Conservation (phyloP, 2,329 filamentous ascomycete genomes). For the Aspergillus fructus region DNA sequence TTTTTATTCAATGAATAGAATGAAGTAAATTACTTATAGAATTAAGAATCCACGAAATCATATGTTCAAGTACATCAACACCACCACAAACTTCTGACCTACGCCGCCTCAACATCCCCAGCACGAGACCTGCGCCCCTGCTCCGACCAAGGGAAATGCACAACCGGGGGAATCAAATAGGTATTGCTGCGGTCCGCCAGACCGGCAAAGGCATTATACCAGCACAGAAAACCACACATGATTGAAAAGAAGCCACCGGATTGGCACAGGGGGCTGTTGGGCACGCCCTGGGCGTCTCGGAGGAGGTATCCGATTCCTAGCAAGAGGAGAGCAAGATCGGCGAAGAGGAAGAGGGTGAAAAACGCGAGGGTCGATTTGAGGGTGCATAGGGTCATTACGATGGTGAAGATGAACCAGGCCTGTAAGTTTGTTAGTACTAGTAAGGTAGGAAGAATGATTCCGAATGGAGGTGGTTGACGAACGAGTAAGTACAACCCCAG, state of each 20-base stretch:
- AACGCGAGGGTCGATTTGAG: slow-evolving; percentile 73
- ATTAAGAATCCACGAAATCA: no score
- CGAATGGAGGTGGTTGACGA: slow-evolving; percentile 13
- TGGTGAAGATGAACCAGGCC: slow-evolving; percentile 77
- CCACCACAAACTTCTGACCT: no score
- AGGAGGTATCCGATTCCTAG: slow-evolving; percentile 63
- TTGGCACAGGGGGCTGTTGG: slow-evolving; percentile 55
- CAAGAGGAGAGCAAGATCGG: slow-evolving; percentile 71
- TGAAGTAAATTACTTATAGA: no score
- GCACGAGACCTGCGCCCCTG: slow-evolving; percentile 51
- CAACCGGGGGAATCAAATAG: slow-evolving; percentile 85
- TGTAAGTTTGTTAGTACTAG: no score
- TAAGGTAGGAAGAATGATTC: no score
- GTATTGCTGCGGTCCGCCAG: slow-evolving; percentile 66
- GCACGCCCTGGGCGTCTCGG: slow-evolving; percentile 41
- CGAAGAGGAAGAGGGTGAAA: slow-evolving; percentile 70
- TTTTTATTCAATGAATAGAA: no score
- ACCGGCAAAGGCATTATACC: slow-evolving; percentile 82
- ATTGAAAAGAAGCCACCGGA: slow-evolving; percentile 73
- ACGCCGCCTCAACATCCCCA: neutral
- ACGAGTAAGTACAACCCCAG: slow-evolving; percentile 69
- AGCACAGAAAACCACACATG: slow-evolving; percentile 72
- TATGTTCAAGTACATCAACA: no score
- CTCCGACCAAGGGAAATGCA: slow-evolving; percentile 89
- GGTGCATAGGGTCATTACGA: slow-evolving; percentile 67